Base-by-base conservation (phyloP, 2,329 filamentous ascomycete genomes). In the Ambrosiella xylebori region DNA sequence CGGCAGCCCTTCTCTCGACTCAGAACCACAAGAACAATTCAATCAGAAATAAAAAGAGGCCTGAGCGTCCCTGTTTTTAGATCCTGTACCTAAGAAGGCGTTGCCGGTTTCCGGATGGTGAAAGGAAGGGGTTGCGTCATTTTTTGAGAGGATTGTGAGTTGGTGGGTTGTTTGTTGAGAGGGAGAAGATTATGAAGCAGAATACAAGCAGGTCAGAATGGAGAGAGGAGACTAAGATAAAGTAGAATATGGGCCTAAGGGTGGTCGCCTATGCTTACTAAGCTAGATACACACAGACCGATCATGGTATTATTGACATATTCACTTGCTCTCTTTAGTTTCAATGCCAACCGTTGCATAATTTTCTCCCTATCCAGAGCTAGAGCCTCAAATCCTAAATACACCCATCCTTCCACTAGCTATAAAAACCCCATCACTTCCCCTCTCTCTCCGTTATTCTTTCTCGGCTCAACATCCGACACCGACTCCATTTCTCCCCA, bases 51-150 rank as follows among this genome's bases (percentile, higher is more conserved):
- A 27, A 27, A 27, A 15, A 17, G 44, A 47, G 44, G 44, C 19
- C 44, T 2, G 44, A 17, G 55, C 41, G 44, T 52, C 38, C 37
- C 5, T 27, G 3, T 3, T 27, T 5, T 57, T 47, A 38, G 37
- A 57, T 52, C n/a, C 39, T 36, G 50, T 57, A 37, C 56, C 50
- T 57, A 47, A 57, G 47, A 51, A 51, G 19, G 38, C 47, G 56
- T 57, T 57, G 56, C 56, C 56, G 56, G 56, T 57, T 51, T 52
- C 56, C 56, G 56, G 50, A 51, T 36, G 2, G 17, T 35, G 8
- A 11, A 4, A 19, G 19, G 15, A 47, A 57, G 44, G 45, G 17
- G 17, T 51, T 52, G 56, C 56, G 56, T 57, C 56, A 57, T 57
- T 49, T 57, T 57, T 49, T 11, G 19, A 11, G 27, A 8, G 13